Conservation (phyloP, 2,329 filamentous ascomycete species). For the Tolypocladium capitatum region DNA sequence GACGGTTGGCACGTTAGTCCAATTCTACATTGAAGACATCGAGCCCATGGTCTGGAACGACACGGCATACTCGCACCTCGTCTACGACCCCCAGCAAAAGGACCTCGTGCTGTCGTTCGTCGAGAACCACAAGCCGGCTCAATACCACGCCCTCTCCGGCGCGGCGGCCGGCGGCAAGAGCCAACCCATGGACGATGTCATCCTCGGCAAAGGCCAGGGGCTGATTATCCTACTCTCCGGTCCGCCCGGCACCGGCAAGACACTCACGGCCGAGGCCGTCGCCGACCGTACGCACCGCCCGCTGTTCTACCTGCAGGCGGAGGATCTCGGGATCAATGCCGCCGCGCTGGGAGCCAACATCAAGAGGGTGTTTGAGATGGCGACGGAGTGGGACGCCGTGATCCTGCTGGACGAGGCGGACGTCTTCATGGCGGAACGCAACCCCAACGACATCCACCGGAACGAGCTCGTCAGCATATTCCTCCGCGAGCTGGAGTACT, state of each 20-base stretch:
- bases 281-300: conserved; percentile 29
- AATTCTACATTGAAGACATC: conserved; percentile 28
- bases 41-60: conserved; percentile 30
- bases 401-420: conserved; percentile 40
- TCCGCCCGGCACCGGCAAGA: conserved; percentile 33
- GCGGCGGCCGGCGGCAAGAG: background rate
- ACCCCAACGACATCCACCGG: conserved; percentile 29
- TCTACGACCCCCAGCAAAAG: conserved; percentile 33
- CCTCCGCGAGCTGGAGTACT: conserved; percentile 31
- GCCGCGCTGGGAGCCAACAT: conserved; percentile 32
- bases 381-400: conserved; percentile 35
- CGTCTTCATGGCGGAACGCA: conserved; percentile 35
- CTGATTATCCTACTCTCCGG: conserved; percentile 32
- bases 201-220: conserved; percentile 28
- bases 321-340: conserved; percentile 32
- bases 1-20: conserved; percentile 6
- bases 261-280: conserved; percentile 29
- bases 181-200: conserved; percentile 23
- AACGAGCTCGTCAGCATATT: conserved; percentile 37
- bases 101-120: conserved; percentile 34
- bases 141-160: conserved; percentile 1
- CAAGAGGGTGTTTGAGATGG: conserved; percentile 31
- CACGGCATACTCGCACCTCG: conserved; percentile 30
- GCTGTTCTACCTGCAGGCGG: conserved; percentile 31
- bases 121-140: conserved; percentile 22